Percentiles rank a stretch among this genome's conserved stretches.
These are phyloP conservation scores for Amoebophrya sp. DNA, from an alignment of 169 alveolate species.

Conservation along the genomic window DNA sequence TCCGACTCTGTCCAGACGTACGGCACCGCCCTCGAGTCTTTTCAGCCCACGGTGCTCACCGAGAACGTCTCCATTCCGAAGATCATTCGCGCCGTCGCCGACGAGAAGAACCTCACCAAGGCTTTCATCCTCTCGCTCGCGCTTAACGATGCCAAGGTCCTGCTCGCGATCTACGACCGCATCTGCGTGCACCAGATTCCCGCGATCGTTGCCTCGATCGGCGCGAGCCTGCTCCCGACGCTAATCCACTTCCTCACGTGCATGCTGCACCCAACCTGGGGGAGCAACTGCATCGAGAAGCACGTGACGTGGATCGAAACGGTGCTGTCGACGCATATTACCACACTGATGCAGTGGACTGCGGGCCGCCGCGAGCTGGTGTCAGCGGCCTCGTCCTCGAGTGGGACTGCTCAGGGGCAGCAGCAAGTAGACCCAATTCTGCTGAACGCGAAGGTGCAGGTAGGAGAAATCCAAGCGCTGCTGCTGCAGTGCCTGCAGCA, in stretches of 20 bases:
- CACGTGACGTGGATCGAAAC: not conserved
- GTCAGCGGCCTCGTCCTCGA: not conserved
- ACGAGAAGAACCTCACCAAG: not conserved
- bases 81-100: conserved; percentile 16
- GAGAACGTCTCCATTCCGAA: conserved; percentile 20
- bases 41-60: conserved; percentile 21
- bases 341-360: not conserved
- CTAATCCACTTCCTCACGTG: conserved; percentile 31
- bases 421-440: not conserved
- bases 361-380: not conserved
- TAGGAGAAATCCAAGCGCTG: not conserved
- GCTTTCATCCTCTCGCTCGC: conserved; percentile 40
- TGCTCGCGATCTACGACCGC: conserved; percentile 25
- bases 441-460: not conserved
- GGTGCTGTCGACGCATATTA: not conserved
- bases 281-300: not conserved
- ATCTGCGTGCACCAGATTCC: conserved; percentile 30
- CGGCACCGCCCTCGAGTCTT: not conserved
- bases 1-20: not conserved
- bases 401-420: not conserved
- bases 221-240: conserved; percentile 40
- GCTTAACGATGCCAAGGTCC: conserved; percentile 30
- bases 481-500: not conserved
- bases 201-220: conserved; percentile 28
- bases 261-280: conserved; percentile 8